Percentiles rank a stretch among this genome's conserved stretches.
These are phyloP conservation scores for Carex scoparia DNA, from an alignment of 176 grass and related monocot genomes.

Conservation along the genomic window DNA sequence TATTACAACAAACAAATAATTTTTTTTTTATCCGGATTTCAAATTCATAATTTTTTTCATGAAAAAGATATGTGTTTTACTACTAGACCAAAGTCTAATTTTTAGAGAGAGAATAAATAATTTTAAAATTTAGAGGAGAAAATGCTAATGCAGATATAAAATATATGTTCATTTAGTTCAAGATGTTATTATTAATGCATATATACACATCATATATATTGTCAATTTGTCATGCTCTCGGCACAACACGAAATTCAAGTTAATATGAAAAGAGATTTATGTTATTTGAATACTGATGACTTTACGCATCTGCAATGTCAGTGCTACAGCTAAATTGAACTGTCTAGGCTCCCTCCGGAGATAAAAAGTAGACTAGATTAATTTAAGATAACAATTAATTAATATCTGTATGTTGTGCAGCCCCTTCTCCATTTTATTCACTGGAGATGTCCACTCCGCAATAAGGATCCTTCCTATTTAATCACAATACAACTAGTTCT, in stretches of 20 bases:
- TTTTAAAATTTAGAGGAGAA: too few relatives aligned
- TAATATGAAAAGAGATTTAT: background rate
- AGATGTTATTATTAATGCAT: background rate
- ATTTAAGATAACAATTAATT: background rate
- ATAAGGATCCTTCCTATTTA: background rate
- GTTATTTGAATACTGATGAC: background rate
- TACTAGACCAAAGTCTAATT: too few relatives aligned
- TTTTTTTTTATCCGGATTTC: too few relatives aligned
- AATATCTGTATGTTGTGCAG: background rate
- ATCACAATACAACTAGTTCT: background rate
- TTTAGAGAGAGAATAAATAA: too few relatives aligned
- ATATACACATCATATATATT: background rate
- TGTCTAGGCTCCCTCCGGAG: background rate
- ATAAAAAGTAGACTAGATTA: background rate
- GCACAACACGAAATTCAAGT: background rate
- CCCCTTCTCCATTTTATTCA: background rate
- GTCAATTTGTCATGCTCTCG: background rate
- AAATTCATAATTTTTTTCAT: too few relatives aligned
- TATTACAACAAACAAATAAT: too few relatives aligned
- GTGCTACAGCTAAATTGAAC: slow-evolving; percentile 28
- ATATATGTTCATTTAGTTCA: background rate
- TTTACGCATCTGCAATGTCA: slow-evolving; percentile 31
- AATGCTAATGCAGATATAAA: too few relatives aligned
- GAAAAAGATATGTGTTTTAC: too few relatives aligned
- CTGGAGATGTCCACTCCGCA: background rate